Conservation (phyloP, 768 basidiomycete species). For the Hypholoma sublateritium region DNA sequence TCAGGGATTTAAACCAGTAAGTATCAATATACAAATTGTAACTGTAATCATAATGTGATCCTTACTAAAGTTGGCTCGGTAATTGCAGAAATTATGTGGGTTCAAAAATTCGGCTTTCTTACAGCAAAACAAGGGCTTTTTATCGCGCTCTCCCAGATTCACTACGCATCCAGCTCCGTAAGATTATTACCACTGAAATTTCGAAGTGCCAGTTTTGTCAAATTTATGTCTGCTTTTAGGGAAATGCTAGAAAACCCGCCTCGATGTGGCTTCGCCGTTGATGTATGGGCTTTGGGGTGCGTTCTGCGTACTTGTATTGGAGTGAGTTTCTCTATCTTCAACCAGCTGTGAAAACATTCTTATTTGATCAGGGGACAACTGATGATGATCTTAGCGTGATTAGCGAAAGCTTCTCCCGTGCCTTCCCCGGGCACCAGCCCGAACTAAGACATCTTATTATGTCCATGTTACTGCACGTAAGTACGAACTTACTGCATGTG, state of each 20-base stretch:
- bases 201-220: too few relatives aligned
- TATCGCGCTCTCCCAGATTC: not conserved
- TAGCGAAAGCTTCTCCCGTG: not conserved
- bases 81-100: not conserved
- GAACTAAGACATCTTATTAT: not conserved
- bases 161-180: too few relatives aligned
- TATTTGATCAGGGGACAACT: not conserved
- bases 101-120: not conserved
- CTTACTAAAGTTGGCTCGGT: not conserved
- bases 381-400: not conserved
- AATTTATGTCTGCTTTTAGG: not conserved
- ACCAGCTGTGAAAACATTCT: not conserved
- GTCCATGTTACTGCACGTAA: too few relatives aligned
- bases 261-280: slow-evolving; percentile 7
- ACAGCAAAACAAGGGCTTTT: not conserved
- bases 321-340: not conserved
- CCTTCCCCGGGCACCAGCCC: not conserved
- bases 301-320: slow-evolving; percentile 5
- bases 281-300: slow-evolving; percentile 9
- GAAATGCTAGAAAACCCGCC: not conserved
- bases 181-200: too few relatives aligned
- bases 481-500: too few relatives aligned
- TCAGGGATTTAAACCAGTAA: slow-evolving; percentile 38
- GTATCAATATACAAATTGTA: slow-evolving; percentile 12
- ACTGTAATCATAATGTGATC: not conserved